phyloP scores from a whole-genome alignment of 805 yeast genomes.

The Blastobotrys parvus region DNA sequence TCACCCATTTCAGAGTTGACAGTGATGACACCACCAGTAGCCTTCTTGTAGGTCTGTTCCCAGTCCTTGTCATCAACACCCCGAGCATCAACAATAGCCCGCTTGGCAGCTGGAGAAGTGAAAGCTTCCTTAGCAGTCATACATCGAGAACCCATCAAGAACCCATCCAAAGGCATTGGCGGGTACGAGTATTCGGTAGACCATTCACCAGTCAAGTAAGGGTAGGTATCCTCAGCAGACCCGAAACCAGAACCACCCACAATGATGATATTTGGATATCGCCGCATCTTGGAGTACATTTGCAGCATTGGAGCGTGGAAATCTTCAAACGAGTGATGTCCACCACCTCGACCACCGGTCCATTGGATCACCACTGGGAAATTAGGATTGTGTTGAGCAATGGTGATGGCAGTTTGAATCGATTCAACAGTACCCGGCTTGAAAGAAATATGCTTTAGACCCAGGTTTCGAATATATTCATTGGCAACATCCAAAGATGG shows the following conservation, averaged over 20 bases:
- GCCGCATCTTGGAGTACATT: conserved; percentile 92
- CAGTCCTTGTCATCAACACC: conserved; percentile 87
- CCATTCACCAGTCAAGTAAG: conserved; percentile 97
- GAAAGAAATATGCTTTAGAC: conserved; percentile 87
- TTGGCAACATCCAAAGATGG: conserved; percentile 96
- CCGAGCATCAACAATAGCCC: conserved; percentile 78
- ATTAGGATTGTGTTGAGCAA: conserved; percentile 90
- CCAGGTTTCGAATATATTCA: conserved; percentile 88
- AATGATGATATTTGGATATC: conserved; percentile 77
- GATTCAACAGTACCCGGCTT: conserved; percentile 98
- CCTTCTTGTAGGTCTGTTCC: conserved; percentile 91
- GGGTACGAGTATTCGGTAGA: conserved; percentile 81
- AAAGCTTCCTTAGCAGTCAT: conserved; percentile 96
- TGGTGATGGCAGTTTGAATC: conserved; percentile 72
- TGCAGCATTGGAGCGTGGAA: conserved; percentile 96
- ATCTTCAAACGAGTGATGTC: conserved; percentile 98
- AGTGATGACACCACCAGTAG: conserved; percentile 95
- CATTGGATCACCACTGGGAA: conserved; percentile 98
- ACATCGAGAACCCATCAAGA: conserved; percentile 89
- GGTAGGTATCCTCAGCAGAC: conserved; percentile 91
- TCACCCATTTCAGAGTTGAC: conserved; percentile 99
- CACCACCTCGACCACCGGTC: conserved; percentile 99
- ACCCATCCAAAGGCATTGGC: conserved; percentile 98
- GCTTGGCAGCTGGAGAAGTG: conserved; percentile 89
- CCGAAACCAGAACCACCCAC: conserved; percentile 99